These are phyloP conservation scores for Paraurostyla sp. DNA, from an alignment of 73 alveolate species.

Conservation along the genomic window DNA sequence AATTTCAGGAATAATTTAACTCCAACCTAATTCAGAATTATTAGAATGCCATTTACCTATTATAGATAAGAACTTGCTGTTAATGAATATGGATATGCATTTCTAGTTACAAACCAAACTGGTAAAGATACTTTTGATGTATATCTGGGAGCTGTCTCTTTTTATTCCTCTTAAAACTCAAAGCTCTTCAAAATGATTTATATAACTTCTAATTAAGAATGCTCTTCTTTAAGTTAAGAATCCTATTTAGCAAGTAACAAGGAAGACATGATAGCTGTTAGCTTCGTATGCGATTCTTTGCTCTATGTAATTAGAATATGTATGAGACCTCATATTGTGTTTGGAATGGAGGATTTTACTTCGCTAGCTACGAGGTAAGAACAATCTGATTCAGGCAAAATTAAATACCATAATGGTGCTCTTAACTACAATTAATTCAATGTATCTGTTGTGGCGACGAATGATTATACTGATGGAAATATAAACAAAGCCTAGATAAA, in stretches of 20 bases:
- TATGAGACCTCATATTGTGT: slow-evolving; percentile 47
- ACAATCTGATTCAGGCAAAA: background rate
- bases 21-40: slow-evolving; percentile 8
- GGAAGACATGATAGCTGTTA: slow-evolving; percentile 38
- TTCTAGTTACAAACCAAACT: background rate
- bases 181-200: slow-evolving; percentile 28
- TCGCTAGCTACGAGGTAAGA: background rate
- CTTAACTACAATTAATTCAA: background rate
- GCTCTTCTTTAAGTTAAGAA: slow-evolving; percentile 21
- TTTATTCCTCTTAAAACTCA: slow-evolving; percentile 9
- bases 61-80: slow-evolving; percentile 5
- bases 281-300: slow-evolving; percentile 49
- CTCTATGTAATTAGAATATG: background rate
- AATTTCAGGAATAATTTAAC: background rate
- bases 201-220: slow-evolving; percentile 7
- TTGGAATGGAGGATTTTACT: background rate
- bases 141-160: slow-evolving; percentile 49
- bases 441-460: slow-evolving; percentile 6
- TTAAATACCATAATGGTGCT: background rate
- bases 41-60: background rate
- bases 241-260: background rate
- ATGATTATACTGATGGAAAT: slow-evolving; percentile 10
- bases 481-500: background rate
- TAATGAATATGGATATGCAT: slow-evolving; percentile 46
- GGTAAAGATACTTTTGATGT: background rate